Percentiles rank a stretch among this genome's conserved stretches.
These are phyloP conservation scores for Boletus sp. DNA, from an alignment of 1,284 basidiomycete species.

Conservation along the genomic window DNA sequence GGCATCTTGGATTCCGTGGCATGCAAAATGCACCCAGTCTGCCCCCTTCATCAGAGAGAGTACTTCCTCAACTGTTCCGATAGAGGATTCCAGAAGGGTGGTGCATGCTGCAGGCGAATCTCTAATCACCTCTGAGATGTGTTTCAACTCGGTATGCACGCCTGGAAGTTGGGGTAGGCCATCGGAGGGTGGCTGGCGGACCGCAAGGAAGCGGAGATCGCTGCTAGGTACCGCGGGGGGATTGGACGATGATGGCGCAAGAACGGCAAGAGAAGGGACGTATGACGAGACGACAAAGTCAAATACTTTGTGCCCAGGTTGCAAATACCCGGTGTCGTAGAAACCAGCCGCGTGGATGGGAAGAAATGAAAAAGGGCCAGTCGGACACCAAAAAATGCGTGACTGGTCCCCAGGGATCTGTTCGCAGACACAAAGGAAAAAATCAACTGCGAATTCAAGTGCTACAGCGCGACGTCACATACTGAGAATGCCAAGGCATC, in stretches of 20 bases:
- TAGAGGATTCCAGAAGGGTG: conserved; percentile 7
- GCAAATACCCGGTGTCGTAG: not conserved
- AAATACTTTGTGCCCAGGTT: conserved; percentile 6
- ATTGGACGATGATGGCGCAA: not conserved
- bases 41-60: conserved; percentile 6
- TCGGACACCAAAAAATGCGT: conserved; percentile 16
- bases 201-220: conserved; percentile 4
- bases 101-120: not conserved
- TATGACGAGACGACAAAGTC: conserved; percentile 13
- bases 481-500: conserved; percentile 2
- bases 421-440: not conserved
- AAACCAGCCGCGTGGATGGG: conserved; percentile 14
- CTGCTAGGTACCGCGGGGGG: not conserved
- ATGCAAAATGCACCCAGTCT: too few species aligned
- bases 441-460: not conserved
- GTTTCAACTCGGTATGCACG: conserved; percentile 1
- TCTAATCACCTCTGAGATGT: not conserved
- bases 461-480: not conserved
- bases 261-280: conserved; percentile 6
- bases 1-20: too few species aligned
- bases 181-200: conserved; percentile 8
- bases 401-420: not conserved
- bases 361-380: conserved; percentile 10
- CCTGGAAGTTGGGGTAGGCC: conserved; percentile 7
- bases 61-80: conserved; percentile 9